Base-by-base conservation (phyloP, 495 filamentous ascomycete species). In the Chaetomidium leptoderma region DNA sequence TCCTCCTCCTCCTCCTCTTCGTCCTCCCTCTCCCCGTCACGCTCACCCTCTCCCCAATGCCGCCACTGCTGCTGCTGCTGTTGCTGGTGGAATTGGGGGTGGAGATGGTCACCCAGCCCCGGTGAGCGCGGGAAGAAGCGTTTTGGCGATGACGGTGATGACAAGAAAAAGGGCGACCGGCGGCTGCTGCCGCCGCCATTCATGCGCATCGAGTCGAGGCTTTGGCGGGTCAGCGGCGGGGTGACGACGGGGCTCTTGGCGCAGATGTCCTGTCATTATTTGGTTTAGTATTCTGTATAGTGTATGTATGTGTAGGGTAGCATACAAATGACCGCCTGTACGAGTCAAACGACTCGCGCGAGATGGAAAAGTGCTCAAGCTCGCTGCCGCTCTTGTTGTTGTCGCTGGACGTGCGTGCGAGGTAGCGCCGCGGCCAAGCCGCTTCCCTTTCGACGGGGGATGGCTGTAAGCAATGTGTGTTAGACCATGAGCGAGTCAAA, bases 271-370 rank as follows among this genome's bases (percentile, higher is more conserved):
- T 97, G 67, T 13, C 6, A 17, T 16, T 17, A 35, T 7, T 19
- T 26, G 21, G 39, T 16, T 3, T 16, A 23, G 39, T n/a, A 16
- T n/a, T n/a, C n/a, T n/a, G n/a, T 16, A 17, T 30, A n/a, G 45
- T 9, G 44, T 5, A n/a, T n/a, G n/a, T 21, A 19, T 35, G 45
- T 11, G 24, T 11, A 23, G 29, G 14, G 24, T 32, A 47, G 51
- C 87, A 54, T 81, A 95, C 92, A 76, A 98, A 98, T 57, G 93
- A 97, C 59, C 93, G 86, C 50, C 93, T 83, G 70, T 98, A 98
- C 27, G 92, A 96, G 70, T 98, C 93, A 71, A 97, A 98, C 9
- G 91, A 96, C 74, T 98, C 93, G 63, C 93, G 85, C 30, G 93
- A 96, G 73, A 98, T 98, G 51, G 87, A 90, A 73, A 98, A 98